Evolutionary conservation across 495 filamentous ascomycete species (phyloP).

Genomic region (Lepraria neglecta): DNA sequence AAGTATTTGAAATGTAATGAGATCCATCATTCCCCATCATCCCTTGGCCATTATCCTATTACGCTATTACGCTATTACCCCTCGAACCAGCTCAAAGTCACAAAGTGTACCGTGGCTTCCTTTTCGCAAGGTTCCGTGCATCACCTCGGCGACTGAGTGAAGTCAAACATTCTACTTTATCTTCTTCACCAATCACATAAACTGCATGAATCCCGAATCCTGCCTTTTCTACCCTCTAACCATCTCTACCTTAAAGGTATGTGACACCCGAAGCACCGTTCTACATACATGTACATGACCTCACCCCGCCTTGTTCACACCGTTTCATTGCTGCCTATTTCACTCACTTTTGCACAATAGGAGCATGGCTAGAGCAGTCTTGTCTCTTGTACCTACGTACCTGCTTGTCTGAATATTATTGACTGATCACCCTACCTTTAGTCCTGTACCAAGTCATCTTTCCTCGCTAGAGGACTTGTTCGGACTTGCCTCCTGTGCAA

Average conservation of each 20-base stretch:
- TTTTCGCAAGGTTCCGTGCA: constrained; percentile 1
- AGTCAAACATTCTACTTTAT: constrained; percentile 2
- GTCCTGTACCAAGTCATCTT: neutral
- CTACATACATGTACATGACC: constrained; percentile 1
- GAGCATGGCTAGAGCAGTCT: neutral
- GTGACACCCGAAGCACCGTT: neutral
- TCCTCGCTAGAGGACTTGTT: constrained; percentile 6
- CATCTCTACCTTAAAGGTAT: neutral
- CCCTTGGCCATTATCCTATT: neutral
- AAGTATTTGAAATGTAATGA: neutral
- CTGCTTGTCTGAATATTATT: neutral
- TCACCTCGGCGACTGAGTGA: constrained; percentile 8
- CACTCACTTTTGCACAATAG: neutral
- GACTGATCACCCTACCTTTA: constrained; percentile 13
- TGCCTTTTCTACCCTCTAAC: constrained; percentile 1
- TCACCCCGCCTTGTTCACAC: neutral
- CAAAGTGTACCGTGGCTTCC: neutral
- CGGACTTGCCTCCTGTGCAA: constrained; percentile 4
- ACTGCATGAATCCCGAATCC: constrained; percentile 3
- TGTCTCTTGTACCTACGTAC: neutral
- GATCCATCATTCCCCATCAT: neutral
- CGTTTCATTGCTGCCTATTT: neutral
- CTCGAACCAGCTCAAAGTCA: neutral
- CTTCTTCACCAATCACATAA: constrained; percentile 1
- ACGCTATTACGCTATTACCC: neutral